Evolutionary conservation across 768 basidiomycete genomes (phyloP), one percentile per base, ranked within the genome.

Genomic region (Trichaptum fuscoviolaceum): DNA sequence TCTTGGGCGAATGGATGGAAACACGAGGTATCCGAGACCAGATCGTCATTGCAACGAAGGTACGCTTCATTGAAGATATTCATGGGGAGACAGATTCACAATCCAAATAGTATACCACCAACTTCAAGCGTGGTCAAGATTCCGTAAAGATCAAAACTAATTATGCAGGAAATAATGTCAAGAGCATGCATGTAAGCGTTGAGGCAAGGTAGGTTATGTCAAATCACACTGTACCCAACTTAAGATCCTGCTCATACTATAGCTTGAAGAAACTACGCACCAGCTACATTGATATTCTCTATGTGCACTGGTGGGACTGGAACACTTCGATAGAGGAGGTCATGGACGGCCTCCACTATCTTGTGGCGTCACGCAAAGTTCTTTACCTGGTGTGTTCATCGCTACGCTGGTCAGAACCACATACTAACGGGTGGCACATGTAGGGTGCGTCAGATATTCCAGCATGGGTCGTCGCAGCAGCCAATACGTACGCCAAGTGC

Each of bases 241-340:
- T n/a, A n/a, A n/a, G n/a, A n/a, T n/a, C n/a, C n/a, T 36, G 7
- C 35, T 17, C 7, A 36, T 36, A 17, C 35, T 36, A 52, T 17
- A 76, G 74, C 27, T 73, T 83, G 64, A 77, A 77, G 68, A 87
- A 86, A 67, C 78, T 90, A 23, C 75, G 84, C 57, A 88, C 86
- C 0, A 75, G 80, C 20, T 89, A 84, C 70, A 80, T 87, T 70
- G 85, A 87, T 69, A 79, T 87, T 62, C 72, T 86, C 30, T 86
- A 87, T 67, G 70, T 86, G 6, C 85, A 87, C 69, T 84, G 78
- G 77, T 80, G 81, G 84, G 83, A 84, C 67, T 82, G 76, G 67
- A 73, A 78, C 9, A 81, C 81, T 7, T 77, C 76, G 12, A 75
- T 84, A 30, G 75, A 78, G 62, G 84, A 85, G 69, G 69, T 84